Evolutionary conservation across 208 protist species (phyloP).

Genomic region (Leptomonas pyrrhocoris): DNA sequence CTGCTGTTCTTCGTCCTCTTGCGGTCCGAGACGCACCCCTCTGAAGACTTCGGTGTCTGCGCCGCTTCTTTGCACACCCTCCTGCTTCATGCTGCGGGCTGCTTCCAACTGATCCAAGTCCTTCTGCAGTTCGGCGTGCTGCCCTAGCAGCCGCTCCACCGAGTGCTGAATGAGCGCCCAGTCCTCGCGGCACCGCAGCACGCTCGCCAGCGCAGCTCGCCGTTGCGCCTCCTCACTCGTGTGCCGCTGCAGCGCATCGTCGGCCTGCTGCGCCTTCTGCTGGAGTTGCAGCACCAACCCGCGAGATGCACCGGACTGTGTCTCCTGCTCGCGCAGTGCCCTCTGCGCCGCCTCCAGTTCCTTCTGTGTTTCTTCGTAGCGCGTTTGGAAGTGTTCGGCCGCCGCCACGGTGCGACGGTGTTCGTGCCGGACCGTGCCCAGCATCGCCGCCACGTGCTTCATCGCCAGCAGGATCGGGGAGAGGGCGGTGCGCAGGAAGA

Average conservation of each 20-base stretch:
- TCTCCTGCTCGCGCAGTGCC: slow-evolving; percentile 3
- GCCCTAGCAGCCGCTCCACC: slow-evolving; percentile 31
- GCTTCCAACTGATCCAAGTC: slow-evolving; percentile 18
- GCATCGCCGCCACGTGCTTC: slow-evolving; percentile 28
- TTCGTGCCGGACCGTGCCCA: slow-evolving; percentile 14
- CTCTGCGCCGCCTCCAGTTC: slow-evolving; percentile 13
- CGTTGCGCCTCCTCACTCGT: slow-evolving; percentile 28
- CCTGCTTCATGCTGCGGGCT: neutral
- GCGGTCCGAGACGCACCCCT: neutral
- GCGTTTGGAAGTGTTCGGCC: neutral
- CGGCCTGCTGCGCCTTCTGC: slow-evolving; percentile 10
- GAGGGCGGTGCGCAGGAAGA: slow-evolving; percentile 16
- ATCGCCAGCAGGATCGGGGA: slow-evolving; percentile 21
- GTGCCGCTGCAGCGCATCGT: slow-evolving; percentile 18
- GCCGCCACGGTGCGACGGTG: slow-evolving; percentile 10
- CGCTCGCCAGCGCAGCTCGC: slow-evolving; percentile 27
- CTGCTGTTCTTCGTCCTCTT: neutral
- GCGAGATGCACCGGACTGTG: slow-evolving; percentile 3
- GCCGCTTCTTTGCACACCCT: neutral
- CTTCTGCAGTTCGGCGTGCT: slow-evolving; percentile 13
- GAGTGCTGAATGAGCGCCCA: slow-evolving; percentile 50
- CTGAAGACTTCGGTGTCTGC: neutral
- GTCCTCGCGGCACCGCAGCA: slow-evolving; percentile 61
- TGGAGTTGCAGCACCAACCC: slow-evolving; percentile 18
- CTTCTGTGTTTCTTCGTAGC: slow-evolving; percentile 5